phyloP scores from a whole-genome alignment of 306 rosid genomes.

The Prunus armeniaca region DNA sequence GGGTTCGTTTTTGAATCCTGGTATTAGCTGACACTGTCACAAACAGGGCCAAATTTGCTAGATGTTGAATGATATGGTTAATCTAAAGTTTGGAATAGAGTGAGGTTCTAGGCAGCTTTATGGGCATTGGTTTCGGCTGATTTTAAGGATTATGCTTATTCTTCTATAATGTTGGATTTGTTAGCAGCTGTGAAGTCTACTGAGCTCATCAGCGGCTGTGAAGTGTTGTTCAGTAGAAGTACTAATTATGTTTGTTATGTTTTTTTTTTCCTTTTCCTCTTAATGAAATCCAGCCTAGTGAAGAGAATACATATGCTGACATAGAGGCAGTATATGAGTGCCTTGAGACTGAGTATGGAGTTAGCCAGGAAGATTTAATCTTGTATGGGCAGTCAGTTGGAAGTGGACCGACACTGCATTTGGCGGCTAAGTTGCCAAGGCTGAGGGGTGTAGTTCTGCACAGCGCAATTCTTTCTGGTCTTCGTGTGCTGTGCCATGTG shows the following conservation, averaged over 20 bases:
- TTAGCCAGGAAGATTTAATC: conserved; percentile 91
- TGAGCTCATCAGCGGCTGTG: too few relatives aligned
- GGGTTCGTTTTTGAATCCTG: background rate
- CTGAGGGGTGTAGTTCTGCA: conserved; percentile 91
- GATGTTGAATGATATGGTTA: background rate
- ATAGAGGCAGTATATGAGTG: conserved; percentile 95
- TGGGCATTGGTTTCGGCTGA: too few relatives aligned
- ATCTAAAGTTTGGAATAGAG: background rate
- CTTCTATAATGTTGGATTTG: too few relatives aligned
- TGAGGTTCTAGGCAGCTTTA: too few relatives aligned
- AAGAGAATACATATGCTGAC: conserved; percentile 88
- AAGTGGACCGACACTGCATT: conserved; percentile 93
- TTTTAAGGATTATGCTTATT: too few relatives aligned
- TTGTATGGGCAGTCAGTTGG: conserved; percentile 98
- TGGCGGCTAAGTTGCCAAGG: conserved; percentile 93
- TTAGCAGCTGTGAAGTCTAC: too few relatives aligned
- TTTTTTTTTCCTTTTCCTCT: background rate
- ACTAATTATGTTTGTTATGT: background rate
- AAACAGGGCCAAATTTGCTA: background rate
- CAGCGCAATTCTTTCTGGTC: conserved; percentile 95
- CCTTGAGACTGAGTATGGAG: conserved; percentile 87
- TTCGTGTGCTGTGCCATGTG: conserved; percentile 89
- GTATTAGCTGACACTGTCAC: background rate
- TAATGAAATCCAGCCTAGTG: conserved; percentile 78
- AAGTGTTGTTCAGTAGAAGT: background rate